Conservation (phyloP, 164 flowering plant genomes). For the Pachysandra terminalis region DNA sequence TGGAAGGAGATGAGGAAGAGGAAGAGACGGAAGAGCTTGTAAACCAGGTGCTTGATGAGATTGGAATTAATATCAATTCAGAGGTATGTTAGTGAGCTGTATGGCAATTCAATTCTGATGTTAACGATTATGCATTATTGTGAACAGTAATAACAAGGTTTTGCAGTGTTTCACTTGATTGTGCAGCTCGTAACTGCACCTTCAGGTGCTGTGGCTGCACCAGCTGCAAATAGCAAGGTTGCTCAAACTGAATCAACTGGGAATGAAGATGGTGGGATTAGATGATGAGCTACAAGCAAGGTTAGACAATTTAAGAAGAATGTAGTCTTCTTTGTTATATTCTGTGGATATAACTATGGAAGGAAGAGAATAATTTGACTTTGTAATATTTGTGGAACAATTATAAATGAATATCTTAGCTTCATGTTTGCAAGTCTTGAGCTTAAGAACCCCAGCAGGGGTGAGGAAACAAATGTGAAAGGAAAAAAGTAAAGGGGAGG, state of each 20-base stretch:
- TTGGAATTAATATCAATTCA: constrained; percentile 66
- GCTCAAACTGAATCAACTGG: constrained; percentile 59
- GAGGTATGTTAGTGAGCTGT: no score
- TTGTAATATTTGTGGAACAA: constrained; percentile 4
- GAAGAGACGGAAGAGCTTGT: constrained; percentile 23
- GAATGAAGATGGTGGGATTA: constrained; percentile 54
- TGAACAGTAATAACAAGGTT: neutral
- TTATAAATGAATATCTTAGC: neutral
- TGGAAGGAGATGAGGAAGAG: constrained; percentile 75
- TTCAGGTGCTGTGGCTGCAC: constrained; percentile 56
- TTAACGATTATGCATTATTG: no score
- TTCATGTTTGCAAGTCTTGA: neutral
- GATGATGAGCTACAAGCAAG: constrained; percentile 75
- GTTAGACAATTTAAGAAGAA: constrained; percentile 70
- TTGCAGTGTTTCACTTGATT: neutral
- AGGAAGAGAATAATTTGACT: neutral
- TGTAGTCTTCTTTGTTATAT: constrained; percentile 32
- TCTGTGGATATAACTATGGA: neutral
- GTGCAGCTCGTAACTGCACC: constrained; percentile 79
- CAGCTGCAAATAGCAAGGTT: constrained; percentile 53
- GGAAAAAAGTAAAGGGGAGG: neutral
- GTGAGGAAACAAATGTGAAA: neutral
- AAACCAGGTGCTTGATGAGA: constrained; percentile 82
- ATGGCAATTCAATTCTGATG: no score
- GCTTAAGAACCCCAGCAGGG: neutral